phyloP scores from a whole-genome alignment of 371 early-diverging fungal genomes.

The Mucor irregularis region DNA sequence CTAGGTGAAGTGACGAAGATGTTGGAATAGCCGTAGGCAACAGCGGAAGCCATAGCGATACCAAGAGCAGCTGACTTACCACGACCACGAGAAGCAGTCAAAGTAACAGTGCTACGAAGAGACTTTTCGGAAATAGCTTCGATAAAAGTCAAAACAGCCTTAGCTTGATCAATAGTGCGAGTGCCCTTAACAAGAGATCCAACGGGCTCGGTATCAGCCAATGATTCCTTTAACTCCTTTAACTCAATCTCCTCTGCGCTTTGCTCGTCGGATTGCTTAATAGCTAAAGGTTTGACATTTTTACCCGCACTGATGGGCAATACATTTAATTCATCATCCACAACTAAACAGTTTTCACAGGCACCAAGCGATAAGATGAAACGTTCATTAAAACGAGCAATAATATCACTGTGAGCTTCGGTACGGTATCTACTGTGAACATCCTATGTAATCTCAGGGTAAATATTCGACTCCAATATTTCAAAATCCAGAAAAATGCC shows the following conservation, averaged over 20 bases:
- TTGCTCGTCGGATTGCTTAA: conserved; percentile 54
- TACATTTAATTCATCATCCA: conserved; percentile 97
- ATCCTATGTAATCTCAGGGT: conserved; percentile 54
- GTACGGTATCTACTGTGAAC: conserved; percentile 94
- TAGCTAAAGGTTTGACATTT: conserved; percentile 84
- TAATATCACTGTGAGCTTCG: conserved; percentile 91
- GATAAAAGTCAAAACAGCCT: conserved; percentile 92
- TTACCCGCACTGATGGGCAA: conserved; percentile 91
- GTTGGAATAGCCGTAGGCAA: conserved; percentile 98
- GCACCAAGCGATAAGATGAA: conserved; percentile 93
- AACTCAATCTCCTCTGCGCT: conserved; percentile 76
- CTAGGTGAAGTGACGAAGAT: conserved; percentile 98
- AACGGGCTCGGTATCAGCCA: conserved; percentile 88
- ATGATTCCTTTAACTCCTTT: conserved; percentile 75
- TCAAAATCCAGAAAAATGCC: background rate
- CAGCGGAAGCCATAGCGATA: conserved; percentile 94
- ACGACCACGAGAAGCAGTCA: conserved; percentile 98
- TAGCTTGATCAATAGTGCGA: conserved; percentile 93
- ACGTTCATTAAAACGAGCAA: conserved; percentile 97
- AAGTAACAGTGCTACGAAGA: conserved; percentile 85
- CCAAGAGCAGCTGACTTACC: conserved; percentile 99
- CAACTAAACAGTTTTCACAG: conserved; percentile 91
- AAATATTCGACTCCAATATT: background rate
- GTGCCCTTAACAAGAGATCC: conserved; percentile 79
- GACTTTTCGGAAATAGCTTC: conserved; percentile 95